Evolutionary conservation across 129 eudicot genomes (phyloP).

Genomic region (Flaveria sonorensis): DNA sequence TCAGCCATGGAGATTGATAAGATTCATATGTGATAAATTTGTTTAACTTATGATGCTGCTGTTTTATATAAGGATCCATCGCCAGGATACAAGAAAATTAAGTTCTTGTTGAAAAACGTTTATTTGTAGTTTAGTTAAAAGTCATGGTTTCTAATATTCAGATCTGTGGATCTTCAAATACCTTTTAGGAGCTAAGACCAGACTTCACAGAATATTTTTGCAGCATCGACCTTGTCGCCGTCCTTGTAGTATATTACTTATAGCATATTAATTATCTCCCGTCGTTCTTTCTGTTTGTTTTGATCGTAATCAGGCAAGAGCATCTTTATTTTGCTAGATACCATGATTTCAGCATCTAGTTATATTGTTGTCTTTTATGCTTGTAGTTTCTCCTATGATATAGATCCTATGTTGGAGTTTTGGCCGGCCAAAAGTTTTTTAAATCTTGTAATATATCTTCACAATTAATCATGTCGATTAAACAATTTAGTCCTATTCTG

Average conservation of each 20-base stretch:
- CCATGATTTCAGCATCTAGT: conserved; percentile 19
- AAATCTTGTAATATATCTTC: not conserved
- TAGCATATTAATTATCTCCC: not conserved
- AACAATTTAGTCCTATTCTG: not conserved
- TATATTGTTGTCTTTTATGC: conserved; percentile 3
- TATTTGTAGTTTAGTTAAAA: too few species aligned
- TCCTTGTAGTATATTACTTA: conserved; percentile 16
- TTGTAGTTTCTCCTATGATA: not conserved
- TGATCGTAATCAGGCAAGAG: conserved; percentile 2
- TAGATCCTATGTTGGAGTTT: conserved; percentile 5
- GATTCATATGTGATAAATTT: not conserved
- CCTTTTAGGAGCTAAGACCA: conserved; percentile 9
- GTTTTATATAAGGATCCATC: not conserved
- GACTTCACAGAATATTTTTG: conserved; percentile 7
- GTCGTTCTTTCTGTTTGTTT: conserved; percentile 10
- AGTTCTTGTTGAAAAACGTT: not conserved
- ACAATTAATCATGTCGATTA: conserved; percentile 2
- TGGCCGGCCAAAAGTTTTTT: not conserved
- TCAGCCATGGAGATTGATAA: not conserved
- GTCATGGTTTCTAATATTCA: not conserved
- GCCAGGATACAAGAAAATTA: not conserved
- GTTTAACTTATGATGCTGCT: not conserved
- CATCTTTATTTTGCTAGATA: conserved; percentile 7
- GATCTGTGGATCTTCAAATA: not conserved
- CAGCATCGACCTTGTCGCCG: conserved; percentile 7